Evolutionary conservation across 2,329 filamentous ascomycete species (phyloP), one percentile per base, ranked within the genome.

Genomic region (Botrytis cinerea): DNA sequence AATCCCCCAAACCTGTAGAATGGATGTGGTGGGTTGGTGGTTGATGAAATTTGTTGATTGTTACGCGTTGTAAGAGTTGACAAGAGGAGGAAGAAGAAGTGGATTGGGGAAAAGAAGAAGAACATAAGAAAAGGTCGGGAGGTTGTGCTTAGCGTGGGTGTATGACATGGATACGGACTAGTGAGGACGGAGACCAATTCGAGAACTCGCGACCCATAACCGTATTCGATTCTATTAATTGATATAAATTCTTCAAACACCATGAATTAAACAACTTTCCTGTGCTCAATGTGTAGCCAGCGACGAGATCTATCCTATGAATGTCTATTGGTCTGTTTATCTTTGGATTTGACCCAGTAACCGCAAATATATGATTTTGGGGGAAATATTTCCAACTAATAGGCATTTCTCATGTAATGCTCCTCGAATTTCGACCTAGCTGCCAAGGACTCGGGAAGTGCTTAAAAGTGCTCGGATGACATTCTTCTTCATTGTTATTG

Each of bases 261-360:
- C 18, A 28, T 25, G 22, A 63, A 63, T 57, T 38, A 28, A 57
- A 35, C 71, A 32, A 83, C 84, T 82, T 92, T 87, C 85, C 89
- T 90, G 86, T 88, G 88, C 90, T 93, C 86, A 79, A 90, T 90
- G 79, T 85, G 84, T 83, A 89, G 89, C 83, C 81, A 82, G 60
- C 67, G 72, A 69, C 61, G 73, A 75, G 83, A 76, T 82, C 84
- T 83, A 82, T 84, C 83, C 62, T 80, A 77, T 70, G 79, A 83
- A 81, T 80, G 80, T 80, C 76, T 73, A 80, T 83, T 71, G 74
- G 77, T 64, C 59, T 71, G 59, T 46, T 77, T 79, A 77, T 75
- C 76, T 70, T 73, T 7, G 43, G 25, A 62, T 74, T 72, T 75
- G 59, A 73, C 51, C 71, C 74, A 73, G 77, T 72, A 78, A 80